These are phyloP conservation scores for Melanogaster broomeanus DNA, from an alignment of 768 basidiomycete species.

Conservation along the genomic window DNA sequence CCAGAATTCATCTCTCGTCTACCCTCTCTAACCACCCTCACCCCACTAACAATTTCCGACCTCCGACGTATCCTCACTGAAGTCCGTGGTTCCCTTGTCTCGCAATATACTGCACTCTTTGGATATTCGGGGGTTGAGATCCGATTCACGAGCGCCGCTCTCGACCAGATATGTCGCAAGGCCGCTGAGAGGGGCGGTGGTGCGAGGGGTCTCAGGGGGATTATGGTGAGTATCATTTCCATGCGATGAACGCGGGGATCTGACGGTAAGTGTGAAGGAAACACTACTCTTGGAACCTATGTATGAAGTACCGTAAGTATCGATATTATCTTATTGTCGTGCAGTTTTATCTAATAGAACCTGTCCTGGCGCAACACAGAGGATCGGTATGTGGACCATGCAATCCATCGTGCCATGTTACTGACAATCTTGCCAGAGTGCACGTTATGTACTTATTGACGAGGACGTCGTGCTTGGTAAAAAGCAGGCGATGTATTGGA, in stretches of 20 bases:
- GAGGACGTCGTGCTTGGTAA: slow-evolving; percentile 68
- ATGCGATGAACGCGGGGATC: background rate
- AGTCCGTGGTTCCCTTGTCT: slow-evolving; percentile 87
- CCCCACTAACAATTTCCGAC: slow-evolving; percentile 78
- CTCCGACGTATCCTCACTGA: slow-evolving; percentile 90
- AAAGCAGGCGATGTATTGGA: slow-evolving; percentile 73
- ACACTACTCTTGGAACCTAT: slow-evolving; percentile 81
- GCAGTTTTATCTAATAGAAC: slow-evolving; percentile 1
- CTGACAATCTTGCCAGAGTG: slow-evolving; percentile 47
- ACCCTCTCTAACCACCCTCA: slow-evolving; percentile 86
- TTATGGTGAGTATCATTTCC: slow-evolving; percentile 58
- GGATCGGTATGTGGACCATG: slow-evolving; percentile 57
- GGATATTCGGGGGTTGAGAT: slow-evolving; percentile 84
- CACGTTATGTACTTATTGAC: slow-evolving; percentile 82
- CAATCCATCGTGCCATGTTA: background rate
- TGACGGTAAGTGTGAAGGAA: slow-evolving; percentile 52
- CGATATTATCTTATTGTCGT: slow-evolving; percentile 1
- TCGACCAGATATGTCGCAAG: slow-evolving; percentile 79
- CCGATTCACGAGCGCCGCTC: slow-evolving; percentile 77
- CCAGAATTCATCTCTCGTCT: slow-evolving; percentile 94
- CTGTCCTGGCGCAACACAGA: slow-evolving; percentile 32
- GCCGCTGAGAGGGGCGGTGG: slow-evolving; percentile 86
- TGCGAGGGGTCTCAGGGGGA: slow-evolving; percentile 85
- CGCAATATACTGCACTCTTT: slow-evolving; percentile 86
- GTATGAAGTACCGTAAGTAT: slow-evolving; percentile 87